Base-by-base conservation (phyloP, 768 basidiomycete species). In the Tulasnella sp. region DNA sequence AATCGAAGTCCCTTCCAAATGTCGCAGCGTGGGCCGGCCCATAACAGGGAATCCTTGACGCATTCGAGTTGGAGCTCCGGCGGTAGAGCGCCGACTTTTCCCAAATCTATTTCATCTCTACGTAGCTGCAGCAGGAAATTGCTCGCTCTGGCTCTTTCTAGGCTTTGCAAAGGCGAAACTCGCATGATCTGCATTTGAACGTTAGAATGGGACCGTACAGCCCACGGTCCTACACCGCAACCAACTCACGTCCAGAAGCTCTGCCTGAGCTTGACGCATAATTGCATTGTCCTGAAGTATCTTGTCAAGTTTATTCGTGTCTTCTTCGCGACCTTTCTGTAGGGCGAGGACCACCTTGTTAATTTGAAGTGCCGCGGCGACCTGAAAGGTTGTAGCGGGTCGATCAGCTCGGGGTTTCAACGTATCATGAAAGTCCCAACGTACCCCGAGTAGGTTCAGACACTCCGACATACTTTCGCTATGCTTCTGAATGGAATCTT, bases 1-100 rank as follows among this genome's bases (percentile, higher is more conserved):
- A 77, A 48, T 23, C 69, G 67, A 20, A 32, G 23, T 18, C 75
- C 75, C 32, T 77, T 77, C 57, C 69, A 77, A 35, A 72, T 57
- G 35, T 77, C 75, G 39, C 39, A 77, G 23, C 40, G 20, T 7
- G 1, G 0, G 1, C 73, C 73, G 23, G 44, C 10, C 26, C n/a
- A 44, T 32, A 26, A 13, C 15, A 18, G 67, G n/a, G 67, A 32
- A 3, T 18, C 15, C 70, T 70, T 70, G 40, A 70, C 70, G 13
- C 70, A 70, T 70, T 70, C 70, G 1, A 5, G 29, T 13, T 70
- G 18, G 23, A 70, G 70, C 23, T 70, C 40, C 16, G 70, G 16
- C 18, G 70, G 70, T 29, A 42, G 6, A 18, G 23, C 70, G 16
- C 35, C 70, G 35, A 70, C 32, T 35, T 42, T 70, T 35, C 70